Conservation (phyloP, 257 asterid species). For the Plantago elongata region DNA sequence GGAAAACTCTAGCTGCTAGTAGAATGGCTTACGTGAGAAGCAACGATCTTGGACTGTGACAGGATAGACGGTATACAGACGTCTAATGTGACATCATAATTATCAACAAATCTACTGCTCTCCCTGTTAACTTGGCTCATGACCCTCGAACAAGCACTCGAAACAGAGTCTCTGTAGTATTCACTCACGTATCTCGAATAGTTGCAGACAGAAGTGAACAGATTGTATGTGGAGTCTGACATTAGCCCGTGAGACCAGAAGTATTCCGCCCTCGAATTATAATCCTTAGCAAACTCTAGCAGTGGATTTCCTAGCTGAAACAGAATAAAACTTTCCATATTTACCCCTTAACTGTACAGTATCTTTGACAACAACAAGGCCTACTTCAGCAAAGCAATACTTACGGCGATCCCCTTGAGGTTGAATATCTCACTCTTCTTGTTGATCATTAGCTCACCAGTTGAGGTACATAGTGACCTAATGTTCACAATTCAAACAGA, state of each 20-base stretch:
- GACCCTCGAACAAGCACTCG: conserved; percentile 42
- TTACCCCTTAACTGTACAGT: background rate
- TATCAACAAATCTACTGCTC: conserved; percentile 59
- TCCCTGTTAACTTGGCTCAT: conserved; percentile 53
- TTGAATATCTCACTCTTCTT: conserved; percentile 41
- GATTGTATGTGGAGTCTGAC: conserved; percentile 55
- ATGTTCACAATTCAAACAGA: conserved; percentile 10
- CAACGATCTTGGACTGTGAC: conserved; percentile 54
- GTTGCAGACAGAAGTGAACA: conserved; percentile 54
- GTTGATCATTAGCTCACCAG: conserved; percentile 64
- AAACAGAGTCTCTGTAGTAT: conserved; percentile 45
- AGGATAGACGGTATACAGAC: conserved; percentile 64
- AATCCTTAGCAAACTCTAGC: conserved; percentile 56
- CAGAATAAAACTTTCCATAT: background rate
- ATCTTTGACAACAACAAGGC: background rate
- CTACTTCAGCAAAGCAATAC: conserved; percentile 15
- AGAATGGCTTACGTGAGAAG: conserved; percentile 43
- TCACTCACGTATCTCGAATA: conserved; percentile 62
- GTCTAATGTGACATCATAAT: conserved; percentile 67
- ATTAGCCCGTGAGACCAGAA: conserved; percentile 78
- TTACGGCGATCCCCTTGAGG: conserved; percentile 65
- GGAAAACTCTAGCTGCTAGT: background rate
- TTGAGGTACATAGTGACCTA: conserved; percentile 74
- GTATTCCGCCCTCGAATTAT: conserved; percentile 64
- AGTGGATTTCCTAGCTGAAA: conserved; percentile 77